A percentile compares a stretch with the other conserved stretches of the same genome.
phyloP scores from a whole-genome alignment of 2,329 filamentous ascomycete species.

The Tolypocladium paradoxum region DNA sequence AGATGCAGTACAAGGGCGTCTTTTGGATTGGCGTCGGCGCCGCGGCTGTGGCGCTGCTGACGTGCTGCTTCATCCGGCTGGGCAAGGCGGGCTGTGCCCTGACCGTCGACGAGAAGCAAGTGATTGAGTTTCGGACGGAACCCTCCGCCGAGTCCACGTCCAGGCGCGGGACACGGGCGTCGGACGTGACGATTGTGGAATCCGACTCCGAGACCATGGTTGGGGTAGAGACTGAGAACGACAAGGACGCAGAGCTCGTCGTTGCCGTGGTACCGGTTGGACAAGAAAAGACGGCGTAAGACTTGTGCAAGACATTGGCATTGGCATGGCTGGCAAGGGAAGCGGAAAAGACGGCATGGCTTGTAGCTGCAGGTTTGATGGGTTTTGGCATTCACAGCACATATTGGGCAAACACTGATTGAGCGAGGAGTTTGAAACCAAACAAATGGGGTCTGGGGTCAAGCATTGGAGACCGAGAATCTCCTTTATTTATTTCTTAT shows the following conservation, averaged over 20 bases:
- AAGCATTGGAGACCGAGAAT: neutral
- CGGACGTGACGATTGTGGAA: neutral
- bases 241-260: neutral
- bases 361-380: neutral
- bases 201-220: neutral
- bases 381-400: neutral
- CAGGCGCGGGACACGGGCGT: neutral
- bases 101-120: constrained; percentile 9
- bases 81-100: constrained; percentile 12
- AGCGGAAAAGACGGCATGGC: neutral
- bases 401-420: neutral
- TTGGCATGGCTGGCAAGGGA: neutral
- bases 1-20: constrained; percentile 44
- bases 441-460: neutral
- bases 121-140: neutral
- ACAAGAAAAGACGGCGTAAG: neutral
- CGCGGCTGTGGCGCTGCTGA: constrained; percentile 33
- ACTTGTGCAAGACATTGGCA: neutral
- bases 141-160: neutral
- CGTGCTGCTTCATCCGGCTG: constrained; percentile 20
- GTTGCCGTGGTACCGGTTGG: neutral
- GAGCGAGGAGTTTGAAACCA: neutral
- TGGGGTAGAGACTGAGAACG: neutral
- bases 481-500: neutral
- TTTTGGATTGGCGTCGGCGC: constrained; percentile 51